Evolutionary conservation across 139 green algal species (phyloP), one percentile per base, ranked within the genome.

Genomic region (Zygnema cylindricum): DNA sequence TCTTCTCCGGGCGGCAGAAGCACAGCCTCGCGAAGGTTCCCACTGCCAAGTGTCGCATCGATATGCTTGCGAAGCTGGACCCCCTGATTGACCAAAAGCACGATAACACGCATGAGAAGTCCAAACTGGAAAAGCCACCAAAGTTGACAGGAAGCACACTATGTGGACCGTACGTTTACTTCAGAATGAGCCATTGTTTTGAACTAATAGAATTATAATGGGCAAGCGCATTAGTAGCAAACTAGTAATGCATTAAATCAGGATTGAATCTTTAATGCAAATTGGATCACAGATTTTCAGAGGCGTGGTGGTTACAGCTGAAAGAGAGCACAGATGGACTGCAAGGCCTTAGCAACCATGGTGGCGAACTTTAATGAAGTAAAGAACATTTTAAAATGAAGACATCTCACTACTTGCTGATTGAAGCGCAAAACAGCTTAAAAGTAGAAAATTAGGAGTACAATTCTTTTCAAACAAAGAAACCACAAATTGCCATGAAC

Each of bases 1-100:
- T 99, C 97, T 82, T 99, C 97, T 0, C 96, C 92, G 22, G 91
- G 89, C 2, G 92, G 92, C n/a, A 94, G 43, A 55, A 82, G 78
- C 36, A 92, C 86, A 42, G 89, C 89, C 54, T 93, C 89, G 21
- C 81, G 79, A 25, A 93, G 81, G 86, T 93, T 93, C 41, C 91
- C 91, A 40, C 89, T 93, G 7, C 91, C 91, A 35, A 93, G 88
- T 42, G 91, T 93, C 3, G 91, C 89, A 81, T 93, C 85, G 38
- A 93, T 93, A 86, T 93, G 91, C 71, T 91, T 76, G 43, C 84
- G 42, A 30, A 93, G 85, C 36, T 86, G 69, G 16, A 57, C 32
- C 30, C 88, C 88, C 87, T 92, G 87, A 42, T 87, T 84, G 23
- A 40, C 35, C 22, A 57, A 43, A 22, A 87, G 33, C 49, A 25